phyloP scores from a whole-genome alignment of 2,329 filamentous ascomycete species.

The Cercospora citrullina region DNA sequence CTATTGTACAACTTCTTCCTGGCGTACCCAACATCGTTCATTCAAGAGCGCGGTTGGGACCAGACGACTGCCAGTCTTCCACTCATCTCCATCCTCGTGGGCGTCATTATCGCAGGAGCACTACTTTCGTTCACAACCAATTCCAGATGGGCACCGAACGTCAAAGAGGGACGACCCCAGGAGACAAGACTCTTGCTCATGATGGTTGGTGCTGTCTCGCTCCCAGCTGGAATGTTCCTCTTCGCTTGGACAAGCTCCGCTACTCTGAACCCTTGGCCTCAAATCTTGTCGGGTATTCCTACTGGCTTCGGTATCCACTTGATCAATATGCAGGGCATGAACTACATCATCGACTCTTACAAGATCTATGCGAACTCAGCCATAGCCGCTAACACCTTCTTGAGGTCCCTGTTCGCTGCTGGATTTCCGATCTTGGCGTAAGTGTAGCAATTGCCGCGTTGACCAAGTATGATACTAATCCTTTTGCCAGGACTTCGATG shows the following conservation, averaged over 20 bases:
- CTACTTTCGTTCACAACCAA: constrained; percentile 40
- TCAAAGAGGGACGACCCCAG: constrained; percentile 43
- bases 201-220: constrained; percentile 38
- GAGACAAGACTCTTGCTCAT: constrained; percentile 49
- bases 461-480: background rate
- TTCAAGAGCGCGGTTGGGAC: constrained; percentile 69
- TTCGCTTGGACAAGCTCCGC: constrained; percentile 41
- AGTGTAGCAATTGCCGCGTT: background rate
- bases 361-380: constrained; percentile 26
- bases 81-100: constrained; percentile 70
- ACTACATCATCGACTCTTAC: constrained; percentile 60
- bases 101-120: constrained; percentile 62
- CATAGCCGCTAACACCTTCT: constrained; percentile 24
- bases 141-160: constrained; percentile 43
- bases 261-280: constrained; percentile 53
- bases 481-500: constrained; percentile 28
- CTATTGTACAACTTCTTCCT: constrained; percentile 37
- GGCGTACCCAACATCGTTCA: constrained; percentile 53
- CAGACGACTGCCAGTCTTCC: constrained; percentile 74
- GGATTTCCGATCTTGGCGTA: constrained; percentile 37
- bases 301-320: constrained; percentile 34
- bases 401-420: constrained; percentile 30
- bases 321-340: constrained; percentile 42
- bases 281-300: constrained; percentile 37
- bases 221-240: constrained; percentile 41